A percentile compares a stretch with the other conserved stretches of the same genome.
phyloP scores from a whole-genome alignment of 805 yeast genomes.

The Grigorovia yakushimaensis region DNA sequence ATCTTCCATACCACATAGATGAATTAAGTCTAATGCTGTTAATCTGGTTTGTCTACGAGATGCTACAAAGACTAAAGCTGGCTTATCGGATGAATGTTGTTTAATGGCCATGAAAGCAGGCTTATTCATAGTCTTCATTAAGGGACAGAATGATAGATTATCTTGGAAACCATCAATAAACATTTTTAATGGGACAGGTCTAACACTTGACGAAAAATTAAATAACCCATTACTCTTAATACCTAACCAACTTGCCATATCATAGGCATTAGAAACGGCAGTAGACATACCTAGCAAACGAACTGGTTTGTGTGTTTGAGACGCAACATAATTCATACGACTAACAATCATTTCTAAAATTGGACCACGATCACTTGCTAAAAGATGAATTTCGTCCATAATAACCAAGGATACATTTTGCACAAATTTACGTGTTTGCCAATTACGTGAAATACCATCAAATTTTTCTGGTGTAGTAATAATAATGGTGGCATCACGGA shows the following conservation, averaged over 20 bases:
- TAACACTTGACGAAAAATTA: constrained; percentile 82
- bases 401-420: constrained; percentile 77
- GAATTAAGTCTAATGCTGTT: constrained; percentile 65
- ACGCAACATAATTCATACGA: constrained; percentile 48
- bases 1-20: constrained; percentile 55
- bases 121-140: constrained; percentile 54
- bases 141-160: constrained; percentile 64
- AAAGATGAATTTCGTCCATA: constrained; percentile 91
- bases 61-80: constrained; percentile 93
- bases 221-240: constrained; percentile 88
- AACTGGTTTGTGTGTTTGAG: constrained; percentile 79
- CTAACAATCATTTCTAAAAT: constrained; percentile 93
- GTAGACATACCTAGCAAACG: constrained; percentile 89
- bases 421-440: constrained; percentile 77
- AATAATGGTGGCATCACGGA: constrained; percentile 71
- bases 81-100: constrained; percentile 85
- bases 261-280: constrained; percentile 82
- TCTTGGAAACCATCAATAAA: constrained; percentile 83
- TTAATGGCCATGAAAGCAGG: constrained; percentile 91
- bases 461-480: constrained; percentile 95
- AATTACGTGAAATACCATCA: constrained; percentile 93
- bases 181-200: constrained; percentile 92
- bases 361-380: constrained; percentile 97
- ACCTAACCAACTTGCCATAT: constrained; percentile 89
- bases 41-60: constrained; percentile 88